A percentile compares a stretch with the other conserved stretches of the same genome.
These are phyloP conservation scores for Fusarium brevicatenulatum DNA, from an alignment of 2,329 filamentous ascomycete species.

Conservation along the genomic window DNA sequence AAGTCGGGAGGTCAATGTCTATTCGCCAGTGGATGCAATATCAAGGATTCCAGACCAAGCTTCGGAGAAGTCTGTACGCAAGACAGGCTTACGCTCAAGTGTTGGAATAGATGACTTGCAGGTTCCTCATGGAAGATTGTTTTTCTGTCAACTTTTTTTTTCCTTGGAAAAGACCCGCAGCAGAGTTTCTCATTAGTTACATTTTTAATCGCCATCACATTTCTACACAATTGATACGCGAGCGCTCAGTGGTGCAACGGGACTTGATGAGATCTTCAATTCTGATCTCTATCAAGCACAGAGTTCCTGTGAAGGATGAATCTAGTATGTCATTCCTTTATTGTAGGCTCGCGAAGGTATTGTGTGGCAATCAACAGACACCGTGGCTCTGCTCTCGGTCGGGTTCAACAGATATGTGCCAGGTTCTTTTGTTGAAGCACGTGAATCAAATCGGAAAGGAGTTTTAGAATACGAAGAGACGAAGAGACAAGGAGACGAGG, in stretches of 20 bases:
- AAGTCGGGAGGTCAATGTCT: not conserved
- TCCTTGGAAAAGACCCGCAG: not conserved
- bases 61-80: not conserved
- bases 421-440: not conserved
- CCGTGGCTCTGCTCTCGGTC: not conserved
- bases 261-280: not conserved
- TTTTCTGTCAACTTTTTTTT: not conserved
- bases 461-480: too few species aligned
- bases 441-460: not conserved
- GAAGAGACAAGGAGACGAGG: not conserved
- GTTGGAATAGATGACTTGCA: too few species aligned
- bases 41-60: not conserved
- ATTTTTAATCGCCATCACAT: not conserved
- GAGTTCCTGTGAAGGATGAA: accelerated
- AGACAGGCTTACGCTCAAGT: not conserved
- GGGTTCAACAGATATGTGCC: not conserved
- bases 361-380: not conserved
- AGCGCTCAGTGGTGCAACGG: not conserved
- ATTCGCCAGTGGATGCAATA: not conserved
- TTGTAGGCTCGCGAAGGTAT: not conserved
- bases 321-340: not conserved
- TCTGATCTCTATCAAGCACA: not conserved
- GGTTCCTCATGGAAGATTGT: not conserved
- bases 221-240: not conserved
- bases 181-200: not conserved